A percentile compares a stretch with the other conserved stretches of the same genome.
These are phyloP conservation scores for Yamadazyma takamatsuzukensis DNA, from an alignment of 805 yeast genomes.

Conservation along the genomic window DNA sequence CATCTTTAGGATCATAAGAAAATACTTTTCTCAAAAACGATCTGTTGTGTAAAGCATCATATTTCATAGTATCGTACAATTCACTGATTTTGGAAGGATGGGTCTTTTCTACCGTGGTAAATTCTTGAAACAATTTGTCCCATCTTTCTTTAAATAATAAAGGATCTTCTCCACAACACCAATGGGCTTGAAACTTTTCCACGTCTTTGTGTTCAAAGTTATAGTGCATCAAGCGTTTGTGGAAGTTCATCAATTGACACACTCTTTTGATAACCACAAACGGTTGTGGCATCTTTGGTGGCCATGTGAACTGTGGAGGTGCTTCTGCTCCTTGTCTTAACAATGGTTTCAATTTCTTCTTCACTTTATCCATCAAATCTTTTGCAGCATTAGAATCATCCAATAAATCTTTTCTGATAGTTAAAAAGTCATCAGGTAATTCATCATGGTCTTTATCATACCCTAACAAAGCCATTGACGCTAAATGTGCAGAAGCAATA, in stretches of 20 bases:
- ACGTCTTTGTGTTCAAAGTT: conserved; percentile 71
- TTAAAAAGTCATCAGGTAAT: conserved; percentile 72
- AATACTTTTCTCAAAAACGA: conserved; percentile 82
- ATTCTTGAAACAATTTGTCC: conserved; percentile 94
- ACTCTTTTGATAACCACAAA: conserved; percentile 90
- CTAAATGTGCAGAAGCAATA: conserved; percentile 83
- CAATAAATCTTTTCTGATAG: conserved; percentile 81
- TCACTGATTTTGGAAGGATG: conserved; percentile 97
- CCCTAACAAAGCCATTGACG: conserved; percentile 73
- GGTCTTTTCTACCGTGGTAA: conserved; percentile 87
- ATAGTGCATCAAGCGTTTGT: conserved; percentile 75
- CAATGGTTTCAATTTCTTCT: conserved; percentile 91
- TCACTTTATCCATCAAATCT: conserved; percentile 95
- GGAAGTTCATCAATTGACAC: conserved; percentile 92
- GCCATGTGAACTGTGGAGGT: conserved; percentile 98
- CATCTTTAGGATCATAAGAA: conserved; percentile 51
- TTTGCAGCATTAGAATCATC: conserved; percentile 99
- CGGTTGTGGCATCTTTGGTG: conserved; percentile 97
- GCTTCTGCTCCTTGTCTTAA: conserved; percentile 95
- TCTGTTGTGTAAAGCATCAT: conserved; percentile 94
- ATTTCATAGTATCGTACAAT: conserved; percentile 96
- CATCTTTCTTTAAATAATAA: conserved; percentile 87
- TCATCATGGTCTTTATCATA: conserved; percentile 47
- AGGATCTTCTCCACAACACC: conserved; percentile 99
- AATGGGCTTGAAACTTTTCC: conserved; percentile 62